Conservation (phyloP, 805 yeast species). For the Soucietia sequanensis region DNA sequence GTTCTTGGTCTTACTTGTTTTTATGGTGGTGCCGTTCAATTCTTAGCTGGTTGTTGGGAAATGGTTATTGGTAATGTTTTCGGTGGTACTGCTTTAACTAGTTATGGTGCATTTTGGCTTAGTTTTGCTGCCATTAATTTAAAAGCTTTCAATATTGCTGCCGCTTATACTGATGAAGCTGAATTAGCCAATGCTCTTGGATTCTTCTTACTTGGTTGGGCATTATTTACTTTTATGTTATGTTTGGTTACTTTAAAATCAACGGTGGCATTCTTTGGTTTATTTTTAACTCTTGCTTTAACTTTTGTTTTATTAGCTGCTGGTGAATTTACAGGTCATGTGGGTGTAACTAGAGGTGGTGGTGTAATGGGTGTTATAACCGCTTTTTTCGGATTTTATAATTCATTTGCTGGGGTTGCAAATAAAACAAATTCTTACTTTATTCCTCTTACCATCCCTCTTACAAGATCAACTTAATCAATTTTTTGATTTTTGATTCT, state of each 20-base stretch:
- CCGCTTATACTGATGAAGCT: slow-evolving; percentile 26
- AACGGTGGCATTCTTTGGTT: slow-evolving; percentile 32
- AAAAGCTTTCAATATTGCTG: slow-evolving; percentile 30
- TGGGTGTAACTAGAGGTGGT: slow-evolving; percentile 33
- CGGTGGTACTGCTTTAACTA: slow-evolving; percentile 65
- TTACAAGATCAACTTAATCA: too few relatives aligned
- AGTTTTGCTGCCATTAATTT: slow-evolving; percentile 30
- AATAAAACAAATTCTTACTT: slow-evolving; percentile 34
- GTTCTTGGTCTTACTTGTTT: slow-evolving; percentile 61
- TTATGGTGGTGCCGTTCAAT: slow-evolving; percentile 63
- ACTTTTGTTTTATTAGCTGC: slow-evolving; percentile 37
- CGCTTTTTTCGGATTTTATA: slow-evolving; percentile 39
- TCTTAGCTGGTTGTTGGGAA: slow-evolving; percentile 70
- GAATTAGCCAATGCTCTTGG: slow-evolving; percentile 32
- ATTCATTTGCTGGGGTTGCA: slow-evolving; percentile 41
- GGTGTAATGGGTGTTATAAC: slow-evolving; percentile 44
- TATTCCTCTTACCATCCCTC: slow-evolving; percentile 26
- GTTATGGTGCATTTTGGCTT: slow-evolving; percentile 47
- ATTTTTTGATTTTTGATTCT: too few relatives aligned
- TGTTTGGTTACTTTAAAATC: slow-evolving; percentile 36
- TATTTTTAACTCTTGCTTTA: slow-evolving; percentile 29
- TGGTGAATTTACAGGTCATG: slow-evolving; percentile 29
- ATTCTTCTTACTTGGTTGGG: slow-evolving; percentile 40
- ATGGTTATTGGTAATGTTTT: slow-evolving; percentile 62
- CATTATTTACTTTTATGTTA: slow-evolving; percentile 38